Conservation (phyloP, 2,329 filamentous ascomycete genomes). For the Fusarium phyllophilum region DNA sequence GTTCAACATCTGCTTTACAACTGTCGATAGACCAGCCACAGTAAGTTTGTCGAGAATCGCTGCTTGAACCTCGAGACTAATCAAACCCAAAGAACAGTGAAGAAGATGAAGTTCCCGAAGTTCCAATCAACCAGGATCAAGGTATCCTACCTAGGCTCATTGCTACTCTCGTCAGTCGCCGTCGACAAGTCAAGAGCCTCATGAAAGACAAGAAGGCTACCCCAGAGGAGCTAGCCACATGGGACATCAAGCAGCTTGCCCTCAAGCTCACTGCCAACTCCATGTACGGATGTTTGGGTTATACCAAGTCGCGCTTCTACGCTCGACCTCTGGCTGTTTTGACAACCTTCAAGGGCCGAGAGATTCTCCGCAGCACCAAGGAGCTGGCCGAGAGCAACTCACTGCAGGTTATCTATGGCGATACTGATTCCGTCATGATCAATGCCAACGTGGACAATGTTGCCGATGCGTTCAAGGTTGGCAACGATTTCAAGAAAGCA, state of each 20-base stretch:
- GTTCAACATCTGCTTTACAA: slow-evolving; percentile 99
- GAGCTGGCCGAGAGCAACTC: slow-evolving; percentile 91
- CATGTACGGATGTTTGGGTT: slow-evolving; percentile 99
- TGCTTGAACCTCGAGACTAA: slow-evolving; percentile 42
- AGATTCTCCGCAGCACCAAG: slow-evolving; percentile 96
- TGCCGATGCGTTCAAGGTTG: slow-evolving; percentile 88
- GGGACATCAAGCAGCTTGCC: slow-evolving; percentile 98
- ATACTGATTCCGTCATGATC: slow-evolving; percentile 99
- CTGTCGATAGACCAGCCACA: slow-evolving; percentile 80
- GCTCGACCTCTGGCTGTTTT: slow-evolving; percentile 93
- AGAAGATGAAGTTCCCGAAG: slow-evolving; percentile 88
- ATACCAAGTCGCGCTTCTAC: slow-evolving; percentile 97
- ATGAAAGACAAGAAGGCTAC: slow-evolving; percentile 96
- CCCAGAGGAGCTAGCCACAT: slow-evolving; percentile 86
- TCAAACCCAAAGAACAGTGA: slow-evolving; percentile 63
- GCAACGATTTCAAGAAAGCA: slow-evolving; percentile 91
- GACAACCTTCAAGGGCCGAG: slow-evolving; percentile 96
- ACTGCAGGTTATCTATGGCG: slow-evolving; percentile 96
- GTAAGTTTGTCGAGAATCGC: slow-evolving; percentile 60
- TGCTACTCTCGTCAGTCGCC: slow-evolving; percentile 86
- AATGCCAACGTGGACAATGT: slow-evolving; percentile 98
- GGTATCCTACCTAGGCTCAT: slow-evolving; percentile 93
- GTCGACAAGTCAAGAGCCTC: slow-evolving; percentile 91
- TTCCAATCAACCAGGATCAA: slow-evolving; percentile 79
- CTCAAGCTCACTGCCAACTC: slow-evolving; percentile 98